A percentile compares a stretch with the other conserved stretches of the same genome.
phyloP scores from a whole-genome alignment of 2,329 filamentous ascomycete genomes.

The Penicillium sp. region DNA sequence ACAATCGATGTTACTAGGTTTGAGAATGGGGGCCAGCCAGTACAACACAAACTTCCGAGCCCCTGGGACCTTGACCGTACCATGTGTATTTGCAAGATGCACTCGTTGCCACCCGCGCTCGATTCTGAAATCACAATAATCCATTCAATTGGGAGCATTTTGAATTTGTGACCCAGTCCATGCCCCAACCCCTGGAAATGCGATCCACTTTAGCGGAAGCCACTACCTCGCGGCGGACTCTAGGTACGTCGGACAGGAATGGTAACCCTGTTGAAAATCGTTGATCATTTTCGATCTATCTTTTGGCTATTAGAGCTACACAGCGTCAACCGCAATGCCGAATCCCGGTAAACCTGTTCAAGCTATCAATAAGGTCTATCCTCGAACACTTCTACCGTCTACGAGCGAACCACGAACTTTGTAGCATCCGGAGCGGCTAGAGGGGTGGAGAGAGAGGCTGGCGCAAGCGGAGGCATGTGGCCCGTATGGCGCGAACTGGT shows the following conservation, averaged over 20 bases:
- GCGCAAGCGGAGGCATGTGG: not conserved
- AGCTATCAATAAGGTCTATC: not conserved
- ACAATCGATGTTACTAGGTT: not conserved
- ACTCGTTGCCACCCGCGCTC: not conserved
- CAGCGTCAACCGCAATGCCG: not conserved
- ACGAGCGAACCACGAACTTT: not conserved
- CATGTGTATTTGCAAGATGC: not conserved
- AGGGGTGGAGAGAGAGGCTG: not conserved
- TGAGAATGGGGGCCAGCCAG: not conserved
- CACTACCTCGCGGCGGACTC: slow-evolving; percentile 17
- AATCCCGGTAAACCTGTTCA: not conserved
- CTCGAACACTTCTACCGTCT: not conserved
- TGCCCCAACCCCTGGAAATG: slow-evolving; percentile 4
- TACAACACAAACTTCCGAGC: not conserved
- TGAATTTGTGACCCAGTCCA: not conserved
- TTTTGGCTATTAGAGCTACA: slow-evolving; percentile 4
- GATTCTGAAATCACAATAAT: not conserved
- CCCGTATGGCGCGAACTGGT: not conserved
- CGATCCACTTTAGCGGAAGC: slow-evolving; percentile 11
- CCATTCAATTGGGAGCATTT: not conserved
- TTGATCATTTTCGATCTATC: slow-evolving; percentile 12
- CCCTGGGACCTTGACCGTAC: not conserved
- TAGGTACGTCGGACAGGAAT: slow-evolving; percentile 9
- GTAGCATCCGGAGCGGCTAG: not conserved
- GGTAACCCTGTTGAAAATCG: slow-evolving; percentile 1